These are phyloP conservation scores for Sporothrix phasma DNA, from an alignment of 2,329 filamentous ascomycete species.

Conservation along the genomic window DNA sequence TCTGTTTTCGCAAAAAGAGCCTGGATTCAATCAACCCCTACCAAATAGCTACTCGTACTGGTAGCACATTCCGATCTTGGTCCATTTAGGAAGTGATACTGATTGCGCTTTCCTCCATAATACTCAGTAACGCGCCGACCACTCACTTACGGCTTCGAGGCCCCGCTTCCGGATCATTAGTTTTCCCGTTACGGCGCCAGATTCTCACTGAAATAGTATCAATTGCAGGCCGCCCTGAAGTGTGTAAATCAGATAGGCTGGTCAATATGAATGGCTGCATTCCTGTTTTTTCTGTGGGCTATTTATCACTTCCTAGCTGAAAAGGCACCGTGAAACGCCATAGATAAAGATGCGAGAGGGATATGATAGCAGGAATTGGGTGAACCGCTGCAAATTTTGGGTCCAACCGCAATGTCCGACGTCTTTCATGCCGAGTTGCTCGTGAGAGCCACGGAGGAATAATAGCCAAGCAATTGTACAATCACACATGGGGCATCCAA, in stretches of 20 bases:
- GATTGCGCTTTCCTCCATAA: not conserved
- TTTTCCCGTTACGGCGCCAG: constrained; percentile 11
- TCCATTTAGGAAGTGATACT: not conserved
- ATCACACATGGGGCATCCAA: not conserved
- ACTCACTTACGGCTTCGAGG: not conserved
- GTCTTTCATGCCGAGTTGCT: not conserved
- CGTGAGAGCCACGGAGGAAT: not conserved
- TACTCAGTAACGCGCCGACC: not conserved
- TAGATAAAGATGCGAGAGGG: no score
- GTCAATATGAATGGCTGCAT: no score
- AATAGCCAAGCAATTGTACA: not conserved
- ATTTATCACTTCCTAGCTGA: no score
- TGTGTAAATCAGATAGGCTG: no score
- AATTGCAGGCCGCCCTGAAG: not conserved
- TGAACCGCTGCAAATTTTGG: not conserved
- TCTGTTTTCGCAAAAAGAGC: not conserved
- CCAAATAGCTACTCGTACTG: not conserved
- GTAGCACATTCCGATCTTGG: not conserved
- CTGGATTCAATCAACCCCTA: not conserved
- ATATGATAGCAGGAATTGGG: no score
- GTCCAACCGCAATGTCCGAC: not conserved
- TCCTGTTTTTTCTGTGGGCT: no score
- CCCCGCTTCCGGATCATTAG: constrained; percentile 17
- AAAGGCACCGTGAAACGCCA: no score
- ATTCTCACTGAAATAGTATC: not conserved